Evolutionary conservation across 257 asterid species (phyloP).

Genomic region (Solanum arcanum): DNA sequence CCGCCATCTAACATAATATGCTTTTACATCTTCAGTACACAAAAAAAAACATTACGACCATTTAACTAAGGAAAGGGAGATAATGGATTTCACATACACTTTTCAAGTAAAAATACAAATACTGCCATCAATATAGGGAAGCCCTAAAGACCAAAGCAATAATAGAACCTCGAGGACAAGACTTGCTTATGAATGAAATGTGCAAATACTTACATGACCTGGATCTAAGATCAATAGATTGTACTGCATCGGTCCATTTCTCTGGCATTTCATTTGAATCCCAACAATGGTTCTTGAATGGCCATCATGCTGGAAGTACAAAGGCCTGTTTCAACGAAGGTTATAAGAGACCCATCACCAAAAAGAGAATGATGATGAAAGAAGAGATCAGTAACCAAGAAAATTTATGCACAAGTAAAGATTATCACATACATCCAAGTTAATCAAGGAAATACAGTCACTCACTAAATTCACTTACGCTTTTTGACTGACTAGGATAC

Average conservation of each 20-base stretch:
- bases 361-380: background rate
- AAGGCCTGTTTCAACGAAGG: slow-evolving; percentile 46
- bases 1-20: background rate
- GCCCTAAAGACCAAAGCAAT: background rate
- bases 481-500: slow-evolving; percentile 56
- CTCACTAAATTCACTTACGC: slow-evolving; percentile 39
- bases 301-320: slow-evolving; percentile 92
- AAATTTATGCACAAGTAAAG: background rate
- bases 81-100: background rate
- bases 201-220: slow-evolving; percentile 44
- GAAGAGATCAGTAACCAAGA: background rate
- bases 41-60: background rate
- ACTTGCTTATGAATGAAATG: background rate
- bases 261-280: slow-evolving; percentile 57
- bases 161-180: background rate
- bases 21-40: background rate
- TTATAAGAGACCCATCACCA: background rate
- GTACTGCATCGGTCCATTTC: slow-evolving; percentile 41
- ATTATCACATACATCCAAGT: background rate
- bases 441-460: background rate
- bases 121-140: background rate
- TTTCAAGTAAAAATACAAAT: background rate
- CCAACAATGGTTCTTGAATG: slow-evolving; percentile 94
- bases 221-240: slow-evolving; percentile 79
- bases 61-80: background rate